phyloP scores from a whole-genome alignment of 2,329 filamentous ascomycete genomes.

The Monosporascus sp. region DNA sequence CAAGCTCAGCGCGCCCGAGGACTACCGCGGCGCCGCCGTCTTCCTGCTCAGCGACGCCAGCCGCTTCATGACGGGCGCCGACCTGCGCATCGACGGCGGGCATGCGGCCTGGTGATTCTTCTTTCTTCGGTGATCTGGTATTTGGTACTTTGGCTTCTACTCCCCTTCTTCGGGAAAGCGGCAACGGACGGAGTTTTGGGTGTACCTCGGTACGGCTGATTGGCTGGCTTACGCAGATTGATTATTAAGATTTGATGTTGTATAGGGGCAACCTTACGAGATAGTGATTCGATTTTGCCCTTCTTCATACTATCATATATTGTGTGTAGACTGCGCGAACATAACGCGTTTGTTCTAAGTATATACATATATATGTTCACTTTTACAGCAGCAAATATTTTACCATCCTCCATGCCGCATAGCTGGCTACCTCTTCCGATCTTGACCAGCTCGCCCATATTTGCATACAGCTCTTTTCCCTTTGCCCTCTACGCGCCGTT shows the following conservation, averaged over 20 bases:
- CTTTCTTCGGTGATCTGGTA: background rate
- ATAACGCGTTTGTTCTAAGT: background rate
- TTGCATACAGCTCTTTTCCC: background rate
- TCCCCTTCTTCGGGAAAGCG: too few species aligned
- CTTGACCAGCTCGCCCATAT: background rate
- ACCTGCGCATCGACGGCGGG: conserved; percentile 67
- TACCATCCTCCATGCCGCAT: background rate
- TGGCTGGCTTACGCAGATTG: too few species aligned
- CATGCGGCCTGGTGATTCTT: conserved; percentile 48
- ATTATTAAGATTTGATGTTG: too few species aligned
- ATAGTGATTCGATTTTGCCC: background rate
- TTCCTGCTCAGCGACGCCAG: conserved; percentile 64
- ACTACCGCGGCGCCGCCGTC: conserved; percentile 66
- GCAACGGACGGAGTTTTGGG: too few species aligned
- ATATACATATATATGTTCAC: background rate
- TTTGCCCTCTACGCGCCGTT: background rate
- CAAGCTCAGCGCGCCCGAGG: conserved; percentile 59
- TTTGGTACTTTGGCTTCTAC: too few species aligned
- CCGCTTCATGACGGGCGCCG: conserved; percentile 65
- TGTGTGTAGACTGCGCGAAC: background rate
- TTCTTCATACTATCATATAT: background rate
- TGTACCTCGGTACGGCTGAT: too few species aligned
- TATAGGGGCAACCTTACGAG: background rate
- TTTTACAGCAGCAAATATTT: too few species aligned
- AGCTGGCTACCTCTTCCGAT: too few species aligned